Base-by-base conservation (phyloP, 2,329 filamentous ascomycete species). In the Leptographium radiaticola region DNA sequence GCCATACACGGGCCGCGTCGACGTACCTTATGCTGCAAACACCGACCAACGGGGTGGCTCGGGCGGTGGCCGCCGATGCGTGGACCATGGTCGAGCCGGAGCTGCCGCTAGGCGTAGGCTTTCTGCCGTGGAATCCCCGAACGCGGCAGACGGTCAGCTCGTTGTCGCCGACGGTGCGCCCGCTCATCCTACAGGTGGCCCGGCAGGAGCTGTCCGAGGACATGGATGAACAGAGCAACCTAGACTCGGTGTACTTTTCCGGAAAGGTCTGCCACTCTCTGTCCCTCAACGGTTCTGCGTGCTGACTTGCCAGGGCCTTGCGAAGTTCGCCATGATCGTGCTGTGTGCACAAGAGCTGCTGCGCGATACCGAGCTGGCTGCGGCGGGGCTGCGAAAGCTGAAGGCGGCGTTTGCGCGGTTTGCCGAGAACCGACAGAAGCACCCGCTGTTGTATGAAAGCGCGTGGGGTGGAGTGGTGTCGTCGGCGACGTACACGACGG, bases 231-330 rank as follows among this genome's bases (percentile, higher is more conserved):
- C 84, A 93, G 63, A 81, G 81, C 6, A 80, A 93, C 58, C 72
- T 87, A 39, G 79, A 91, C 64, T 95, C 89, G 40, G 90, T 95
- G 81, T 97, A 97, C 68, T 96, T 85, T 67, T 87, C 86, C 60
- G 93, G 93, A 61, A 97, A 91, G 74, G 85, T 77, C 56, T 4
- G 51, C 30, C 15, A 16, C 20, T 47, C 15, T 18, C 34, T 52
- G 7, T 49, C 11, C 9, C 60, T 65, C 39, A 71, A 45, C 49
- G 38, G 72, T 54, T 56, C 58, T 52, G 6, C 38, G 46, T 46
- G 2, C 53, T 61, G 51, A 63, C 51, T 36, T 36, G 4, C 54
- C 45, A 82, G 79, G 80, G 81, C 1, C 70, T 93, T 18, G 84
- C 83, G 58, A 91, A 91, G 65, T 90, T 89, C 66, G 87, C 85